These are phyloP conservation scores for Aspergillus panamensis DNA, from an alignment of 495 filamentous ascomycete species.

Conservation along the genomic window DNA sequence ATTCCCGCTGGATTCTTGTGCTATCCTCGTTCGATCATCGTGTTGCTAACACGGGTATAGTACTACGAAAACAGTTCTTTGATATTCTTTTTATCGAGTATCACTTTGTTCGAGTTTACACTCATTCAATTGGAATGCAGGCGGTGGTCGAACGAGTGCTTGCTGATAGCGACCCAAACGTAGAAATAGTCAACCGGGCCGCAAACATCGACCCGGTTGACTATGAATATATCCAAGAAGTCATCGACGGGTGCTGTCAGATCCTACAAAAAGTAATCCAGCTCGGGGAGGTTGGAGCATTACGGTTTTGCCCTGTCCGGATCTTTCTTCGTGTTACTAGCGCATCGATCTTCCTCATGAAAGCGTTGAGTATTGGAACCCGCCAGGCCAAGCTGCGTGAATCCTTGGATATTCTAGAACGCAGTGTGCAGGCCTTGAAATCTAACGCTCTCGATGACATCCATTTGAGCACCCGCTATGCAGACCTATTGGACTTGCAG, in stretches of 20 bases:
- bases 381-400: slow-evolving; percentile 47
- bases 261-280: slow-evolving; percentile 48
- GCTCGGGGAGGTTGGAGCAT: slow-evolving; percentile 37
- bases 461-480: slow-evolving; percentile 51
- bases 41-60: slow-evolving; percentile 23
- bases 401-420: slow-evolving; percentile 48
- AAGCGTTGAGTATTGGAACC: slow-evolving; percentile 50
- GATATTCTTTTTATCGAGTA: slow-evolving; percentile 52
- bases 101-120: slow-evolving; percentile 52
- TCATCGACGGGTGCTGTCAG: slow-evolving; percentile 51
- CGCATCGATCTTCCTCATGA: slow-evolving; percentile 52
- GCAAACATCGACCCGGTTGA: slow-evolving; percentile 52
- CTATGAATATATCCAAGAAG: slow-evolving; percentile 55
- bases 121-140: slow-evolving; percentile 54
- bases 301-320: slow-evolving; percentile 50
- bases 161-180: slow-evolving; percentile 39
- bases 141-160: slow-evolving; percentile 48
- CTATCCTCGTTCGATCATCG: not conserved
- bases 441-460: slow-evolving; percentile 52
- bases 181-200: slow-evolving; percentile 37
- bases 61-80: slow-evolving; percentile 40
- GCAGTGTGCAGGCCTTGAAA: slow-evolving; percentile 45
- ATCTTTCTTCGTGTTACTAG: slow-evolving; percentile 52
- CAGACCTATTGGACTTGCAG: slow-evolving; percentile 48
- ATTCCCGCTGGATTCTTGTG: not conserved